Conservation (phyloP, 2,329 filamentous ascomycete genomes). For the Coniochaeta prunicola region DNA sequence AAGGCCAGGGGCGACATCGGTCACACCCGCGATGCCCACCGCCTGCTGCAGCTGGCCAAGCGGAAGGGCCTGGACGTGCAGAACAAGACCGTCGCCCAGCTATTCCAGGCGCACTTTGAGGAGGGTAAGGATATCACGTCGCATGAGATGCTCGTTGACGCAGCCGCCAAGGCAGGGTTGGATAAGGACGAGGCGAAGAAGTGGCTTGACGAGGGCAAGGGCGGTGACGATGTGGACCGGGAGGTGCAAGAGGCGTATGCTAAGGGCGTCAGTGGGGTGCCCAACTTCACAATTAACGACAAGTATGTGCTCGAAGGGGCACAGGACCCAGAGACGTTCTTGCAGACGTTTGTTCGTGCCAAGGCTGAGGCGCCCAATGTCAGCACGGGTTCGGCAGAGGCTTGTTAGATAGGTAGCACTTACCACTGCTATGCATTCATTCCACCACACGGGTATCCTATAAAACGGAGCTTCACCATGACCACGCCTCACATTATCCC, state of each 20-base stretch:
- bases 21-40: constrained; percentile 72
- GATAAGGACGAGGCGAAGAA: constrained; percentile 41
- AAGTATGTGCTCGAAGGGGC: constrained; percentile 62
- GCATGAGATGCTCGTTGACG: constrained; percentile 40
- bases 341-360: constrained; percentile 54
- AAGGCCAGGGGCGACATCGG: constrained; percentile 64
- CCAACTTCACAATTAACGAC: constrained; percentile 67
- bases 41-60: constrained; percentile 64
- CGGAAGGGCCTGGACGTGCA: constrained; percentile 40
- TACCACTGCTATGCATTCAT: not conserved
- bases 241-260: constrained; percentile 45
- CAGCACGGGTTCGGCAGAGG: not conserved
- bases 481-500: constrained; percentile 33
- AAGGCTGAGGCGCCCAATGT: constrained; percentile 15
- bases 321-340: constrained; percentile 60
- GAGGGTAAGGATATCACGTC: constrained; percentile 56
- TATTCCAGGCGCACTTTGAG: constrained; percentile 63
- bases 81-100: constrained; percentile 50
- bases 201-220: constrained; percentile 47
- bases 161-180: constrained; percentile 47
- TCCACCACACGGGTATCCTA: not conserved
- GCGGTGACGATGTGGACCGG: constrained; percentile 48
- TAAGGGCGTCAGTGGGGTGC: constrained; percentile 57
- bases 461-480: not conserved
- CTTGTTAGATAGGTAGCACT: not conserved